A percentile compares a stretch with the other conserved stretches of the same genome.
Conservation (phyloP, 129 eudicot species). For the Arctium lappa region DNA sequence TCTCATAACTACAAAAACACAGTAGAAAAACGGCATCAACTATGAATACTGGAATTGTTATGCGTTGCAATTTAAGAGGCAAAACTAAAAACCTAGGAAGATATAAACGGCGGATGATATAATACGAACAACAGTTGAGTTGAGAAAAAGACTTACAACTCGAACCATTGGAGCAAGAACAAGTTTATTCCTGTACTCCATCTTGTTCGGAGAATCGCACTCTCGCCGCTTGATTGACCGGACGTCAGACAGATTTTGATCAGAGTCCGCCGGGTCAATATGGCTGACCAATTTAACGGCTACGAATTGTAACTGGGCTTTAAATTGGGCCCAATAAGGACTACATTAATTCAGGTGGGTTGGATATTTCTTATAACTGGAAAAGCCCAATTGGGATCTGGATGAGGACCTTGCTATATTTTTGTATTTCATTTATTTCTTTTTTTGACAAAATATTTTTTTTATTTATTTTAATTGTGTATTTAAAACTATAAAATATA, state of each 20-base stretch:
- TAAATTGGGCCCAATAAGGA: slow-evolving; percentile 1
- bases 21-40: not conserved
- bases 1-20: not conserved
- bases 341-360: not conserved
- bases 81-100: slow-evolving; percentile 20
- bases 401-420: not conserved
- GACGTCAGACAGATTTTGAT: slow-evolving; percentile 2
- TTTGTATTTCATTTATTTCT: not conserved
- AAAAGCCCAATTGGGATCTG: not conserved
- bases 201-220: slow-evolving; percentile 29
- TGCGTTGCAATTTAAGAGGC: not conserved
- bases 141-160: slow-evolving; percentile 34
- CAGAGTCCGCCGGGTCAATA: slow-evolving; percentile 24
- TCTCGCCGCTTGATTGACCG: slow-evolving; percentile 4
- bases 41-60: not conserved
- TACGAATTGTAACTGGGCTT: not conserved
- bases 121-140: not conserved
- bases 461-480: not conserved
- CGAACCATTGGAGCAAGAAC: slow-evolving; percentile 98
- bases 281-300: slow-evolving; percentile 7
- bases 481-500: no score
- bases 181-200: slow-evolving; percentile 78
- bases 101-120: not conserved
- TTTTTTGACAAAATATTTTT: not conserved
- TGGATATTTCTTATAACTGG: not conserved